Evolutionary conservation across 2,329 filamentous ascomycete species (phyloP), one percentile per base, ranked within the genome.

Genomic region (Hypoxylon sp.): DNA sequence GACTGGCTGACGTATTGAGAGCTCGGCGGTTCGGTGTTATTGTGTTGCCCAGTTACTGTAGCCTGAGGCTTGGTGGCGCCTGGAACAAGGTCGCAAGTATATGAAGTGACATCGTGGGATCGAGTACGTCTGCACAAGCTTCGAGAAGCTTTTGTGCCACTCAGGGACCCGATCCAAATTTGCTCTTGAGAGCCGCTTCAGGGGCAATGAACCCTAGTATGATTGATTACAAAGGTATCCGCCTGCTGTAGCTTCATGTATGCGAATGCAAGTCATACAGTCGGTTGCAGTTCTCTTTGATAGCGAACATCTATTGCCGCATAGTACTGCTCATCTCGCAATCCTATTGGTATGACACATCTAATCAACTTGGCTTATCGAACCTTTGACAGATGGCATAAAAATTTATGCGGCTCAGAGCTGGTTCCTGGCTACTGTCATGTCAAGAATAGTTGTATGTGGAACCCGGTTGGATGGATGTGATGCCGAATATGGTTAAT

Each of bases 1-100:
- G 60, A 19, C 23, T 48, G 21, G 52, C 49, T 65, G 57, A 67
- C 58, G 60, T 63, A 50, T 28, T 25, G 52, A 25, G 13, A 19
- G 52, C 21, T 63, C 64, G 60, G 64, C 52, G 52, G n/a, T 60
- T 67, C 64, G 67, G 64, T 51, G 56, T 21, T 69, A 69, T 49
- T 64, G 46, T 46, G 50, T 21, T 60, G 17, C 38, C 38, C 60
- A 36, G 28, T 7, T 30, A 30, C 28, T 51, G 38, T 25, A 32
- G n/a, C 41, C 46, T n/a, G 45, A 60, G 23, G 45, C 34, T 53
- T 19, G 38, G 25, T 48, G 53, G 43, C 32, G 63, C 32, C 57
- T 23, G 55, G 41, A 45, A 50, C 48, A 32, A 45, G 50, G 11
- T 34, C 41, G 19, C 30, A 23, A 57, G 11, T 55, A 45, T 55